phyloP scores from a whole-genome alignment of 768 basidiomycete species.

The Trametes cinnabarina region DNA sequence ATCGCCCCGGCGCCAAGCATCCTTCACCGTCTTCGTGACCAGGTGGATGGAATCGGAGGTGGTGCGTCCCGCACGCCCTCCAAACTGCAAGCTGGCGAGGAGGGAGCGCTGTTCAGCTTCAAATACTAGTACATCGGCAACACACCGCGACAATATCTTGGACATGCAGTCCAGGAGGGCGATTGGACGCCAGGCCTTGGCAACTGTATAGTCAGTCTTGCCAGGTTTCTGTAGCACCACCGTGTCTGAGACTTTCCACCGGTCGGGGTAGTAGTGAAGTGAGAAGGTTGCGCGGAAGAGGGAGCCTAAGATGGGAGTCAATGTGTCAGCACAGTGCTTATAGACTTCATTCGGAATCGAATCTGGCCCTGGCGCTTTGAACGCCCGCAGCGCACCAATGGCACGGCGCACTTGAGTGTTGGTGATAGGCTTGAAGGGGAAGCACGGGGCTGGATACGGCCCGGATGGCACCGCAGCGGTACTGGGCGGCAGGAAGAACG shows the following conservation, averaged over 20 bases:
- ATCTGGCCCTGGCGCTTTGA: slow-evolving; percentile 35
- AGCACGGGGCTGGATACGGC: slow-evolving; percentile 29
- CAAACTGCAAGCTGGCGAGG: slow-evolving; percentile 24
- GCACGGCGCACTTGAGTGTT: slow-evolving; percentile 26
- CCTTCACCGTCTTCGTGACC: slow-evolving; percentile 19
- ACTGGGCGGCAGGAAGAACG: slow-evolving; percentile 31
- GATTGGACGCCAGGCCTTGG: slow-evolving; percentile 40
- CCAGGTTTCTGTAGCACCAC: slow-evolving; percentile 38
- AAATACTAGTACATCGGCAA: slow-evolving; percentile 9
- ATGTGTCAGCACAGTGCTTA: slow-evolving; percentile 23
- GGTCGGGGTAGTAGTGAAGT: slow-evolving; percentile 17
- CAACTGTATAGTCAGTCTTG: slow-evolving; percentile 31
- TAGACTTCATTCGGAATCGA: slow-evolving; percentile 35
- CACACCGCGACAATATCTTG: slow-evolving; percentile 24
- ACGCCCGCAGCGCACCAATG: slow-evolving; percentile 30
- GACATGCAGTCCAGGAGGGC: slow-evolving; percentile 31
- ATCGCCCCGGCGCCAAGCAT: slow-evolving; percentile 23
- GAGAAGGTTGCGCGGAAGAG: slow-evolving; percentile 33
- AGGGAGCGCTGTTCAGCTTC: slow-evolving; percentile 10
- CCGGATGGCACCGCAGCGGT: background rate
- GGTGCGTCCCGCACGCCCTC: slow-evolving; percentile 21
- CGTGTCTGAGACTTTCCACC: slow-evolving; percentile 30
- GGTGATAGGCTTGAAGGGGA: slow-evolving; percentile 22
- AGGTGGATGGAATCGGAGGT: slow-evolving; percentile 28
- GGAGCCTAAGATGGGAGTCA: slow-evolving; percentile 26